Evolutionary conservation across 768 basidiomycete species (phyloP), one percentile per base, ranked within the genome.

Genomic region (Termitomyces sp.): DNA sequence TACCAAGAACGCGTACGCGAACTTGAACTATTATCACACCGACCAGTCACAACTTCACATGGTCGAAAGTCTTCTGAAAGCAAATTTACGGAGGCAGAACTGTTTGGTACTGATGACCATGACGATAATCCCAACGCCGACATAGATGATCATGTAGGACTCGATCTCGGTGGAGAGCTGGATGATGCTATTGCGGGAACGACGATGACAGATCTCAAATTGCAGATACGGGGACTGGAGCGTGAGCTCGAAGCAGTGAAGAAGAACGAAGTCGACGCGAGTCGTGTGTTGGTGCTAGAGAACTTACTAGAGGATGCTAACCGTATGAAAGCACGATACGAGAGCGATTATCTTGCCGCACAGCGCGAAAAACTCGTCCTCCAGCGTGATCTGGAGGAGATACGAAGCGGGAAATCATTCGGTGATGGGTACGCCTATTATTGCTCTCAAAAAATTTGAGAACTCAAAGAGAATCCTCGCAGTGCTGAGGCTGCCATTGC

Each of bases 1-100:
- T 94, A 93, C 68, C 94, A 97, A 71, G 96, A 98, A 71, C 85
- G 93, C 36, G 85, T 96, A 38, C 84, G 86, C 46, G 96, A 98
- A 73, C 80, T 96, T 34, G 96, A 98, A 72, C 74, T 95, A 38
- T 74, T 74, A 25, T 84, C 87, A 34, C 81, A 83, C 48, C 78
- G 84, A 15, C 77, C 80, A 4, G 74, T 79, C 15, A 72, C 69
- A 42, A 66, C 64, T 45, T 68, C 66, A 47, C 68, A 60, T 50
- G 70, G 62, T 29, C 64, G 52, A 69, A 25, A 60, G 64, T 6
- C 58, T 8, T 31, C 62, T 31, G 58, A 54, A 37, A 43, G 58
- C 61, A 46, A 67, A 64, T 60, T 72, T 65, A 63, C 68, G 62
- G 56, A 73, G 65, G 67, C 64, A 63, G 68, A 73, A 69, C 73